Evolutionary conservation across 768 basidiomycete genomes (phyloP).

Genomic region (Asterophora lycoperdoides): DNA sequence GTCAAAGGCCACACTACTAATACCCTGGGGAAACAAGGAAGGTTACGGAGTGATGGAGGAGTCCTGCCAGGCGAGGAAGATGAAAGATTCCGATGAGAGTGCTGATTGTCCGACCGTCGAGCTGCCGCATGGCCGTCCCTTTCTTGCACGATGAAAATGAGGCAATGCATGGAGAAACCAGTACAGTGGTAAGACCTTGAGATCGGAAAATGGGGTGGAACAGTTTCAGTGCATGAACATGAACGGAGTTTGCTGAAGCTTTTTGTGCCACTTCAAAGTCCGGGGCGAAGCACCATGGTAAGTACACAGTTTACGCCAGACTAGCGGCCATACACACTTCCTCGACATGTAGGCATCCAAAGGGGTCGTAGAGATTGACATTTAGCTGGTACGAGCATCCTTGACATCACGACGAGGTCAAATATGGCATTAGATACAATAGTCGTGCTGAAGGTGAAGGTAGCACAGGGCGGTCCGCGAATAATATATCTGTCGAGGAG

Average conservation of each 20-base stretch:
- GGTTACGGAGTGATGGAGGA: slow-evolving; percentile 9
- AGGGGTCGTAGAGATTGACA: no score
- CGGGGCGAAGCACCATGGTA: not conserved
- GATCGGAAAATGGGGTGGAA: not conserved
- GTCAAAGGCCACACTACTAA: not conserved
- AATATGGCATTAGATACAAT: no score
- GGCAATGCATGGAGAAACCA: not conserved
- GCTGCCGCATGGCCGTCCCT: not conserved
- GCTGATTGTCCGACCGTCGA: not conserved
- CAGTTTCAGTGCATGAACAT: not conserved
- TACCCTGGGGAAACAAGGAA: not conserved
- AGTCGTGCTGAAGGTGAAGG: no score
- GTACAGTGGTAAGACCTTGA: not conserved
- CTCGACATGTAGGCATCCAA: no score
- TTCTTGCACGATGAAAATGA: not conserved
- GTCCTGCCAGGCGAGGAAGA: not conserved
- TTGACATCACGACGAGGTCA: no score
- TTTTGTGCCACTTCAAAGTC: no score
- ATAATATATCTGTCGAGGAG: no score
- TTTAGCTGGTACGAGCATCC: no score
- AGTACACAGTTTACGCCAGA: no score
- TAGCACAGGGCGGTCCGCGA: no score
- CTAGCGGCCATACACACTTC: no score
- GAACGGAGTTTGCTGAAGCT: not conserved
- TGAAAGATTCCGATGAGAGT: slow-evolving; percentile 4